A percentile compares a stretch with the other conserved stretches of the same genome.
phyloP scores from a whole-genome alignment of 495 filamentous ascomycete genomes.

The Xylaria intraflava region DNA sequence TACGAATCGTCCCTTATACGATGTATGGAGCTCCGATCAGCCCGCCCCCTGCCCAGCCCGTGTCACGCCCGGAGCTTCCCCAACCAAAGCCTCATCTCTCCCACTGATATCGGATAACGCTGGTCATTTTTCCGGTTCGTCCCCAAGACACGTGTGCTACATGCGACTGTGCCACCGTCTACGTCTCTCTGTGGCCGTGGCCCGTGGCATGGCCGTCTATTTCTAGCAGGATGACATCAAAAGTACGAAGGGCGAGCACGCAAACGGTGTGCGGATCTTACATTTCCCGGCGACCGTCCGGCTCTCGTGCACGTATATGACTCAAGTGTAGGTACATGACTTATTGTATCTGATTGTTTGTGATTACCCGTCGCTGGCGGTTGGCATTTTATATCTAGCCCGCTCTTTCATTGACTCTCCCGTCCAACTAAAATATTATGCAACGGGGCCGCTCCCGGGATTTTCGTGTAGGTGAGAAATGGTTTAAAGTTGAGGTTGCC shows the following conservation, averaged over 20 bases:
- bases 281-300: slow-evolving; percentile 1
- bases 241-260: not conserved
- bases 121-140: not conserved
- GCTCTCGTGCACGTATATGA: not conserved
- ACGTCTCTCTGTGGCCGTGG: no score
- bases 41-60: not conserved
- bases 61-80: slow-evolving; percentile 10
- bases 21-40: not conserved
- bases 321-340: not conserved
- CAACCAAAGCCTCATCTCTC: slow-evolving; percentile 3
- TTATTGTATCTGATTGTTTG: not conserved
- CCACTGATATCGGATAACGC: not conserved
- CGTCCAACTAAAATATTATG: no score
- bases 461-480: not conserved
- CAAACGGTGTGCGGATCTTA: slow-evolving; percentile 1
- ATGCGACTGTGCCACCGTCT: not conserved
- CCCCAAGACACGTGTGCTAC: slow-evolving; percentile 1
- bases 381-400: not conserved
- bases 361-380: no score
- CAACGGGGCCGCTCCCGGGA: no score
- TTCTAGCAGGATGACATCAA: slow-evolving; percentile 6
- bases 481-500: not conserved
- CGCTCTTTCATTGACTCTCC: no score
- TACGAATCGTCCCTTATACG: not conserved
- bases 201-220: not conserved